phyloP scores from a whole-genome alignment of 1,284 basidiomycete species.

The Puccinia hordei region DNA sequence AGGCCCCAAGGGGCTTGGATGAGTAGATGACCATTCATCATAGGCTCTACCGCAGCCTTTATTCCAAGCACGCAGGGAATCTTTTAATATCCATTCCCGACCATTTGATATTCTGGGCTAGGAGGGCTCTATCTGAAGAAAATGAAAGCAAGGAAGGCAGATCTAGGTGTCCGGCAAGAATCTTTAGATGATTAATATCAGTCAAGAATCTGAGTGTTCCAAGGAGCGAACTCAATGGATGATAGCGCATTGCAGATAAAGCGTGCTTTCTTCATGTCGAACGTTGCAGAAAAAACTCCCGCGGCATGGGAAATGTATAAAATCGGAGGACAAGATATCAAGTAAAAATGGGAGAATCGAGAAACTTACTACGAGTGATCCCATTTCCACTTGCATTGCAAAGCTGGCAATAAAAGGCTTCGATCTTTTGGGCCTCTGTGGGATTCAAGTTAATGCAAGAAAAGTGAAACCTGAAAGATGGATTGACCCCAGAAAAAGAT shows the following conservation, averaged over 20 bases:
- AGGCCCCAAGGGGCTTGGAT: not conserved
- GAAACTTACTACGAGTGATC: constrained; percentile 55
- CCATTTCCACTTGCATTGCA: constrained; percentile 57
- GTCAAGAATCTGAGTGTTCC: not conserved
- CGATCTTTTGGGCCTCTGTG: constrained; percentile 54
- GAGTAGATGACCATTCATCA: not conserved
- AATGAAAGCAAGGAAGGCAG: not conserved
- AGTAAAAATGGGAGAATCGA: not conserved
- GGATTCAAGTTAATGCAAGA: constrained; percentile 55
- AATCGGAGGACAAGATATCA: not conserved
- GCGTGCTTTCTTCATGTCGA: not conserved
- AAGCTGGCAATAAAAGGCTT: constrained; percentile 57
- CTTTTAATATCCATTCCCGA: not conserved
- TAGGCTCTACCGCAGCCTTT: not conserved
- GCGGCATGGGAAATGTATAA: too few relatives aligned
- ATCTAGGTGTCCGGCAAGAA: not conserved
- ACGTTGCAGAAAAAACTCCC: not conserved
- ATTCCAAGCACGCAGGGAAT: not conserved
- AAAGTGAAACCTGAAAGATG: constrained; percentile 57
- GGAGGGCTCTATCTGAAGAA: not conserved
- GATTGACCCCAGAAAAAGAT: not conserved
- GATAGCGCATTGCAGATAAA: not conserved
- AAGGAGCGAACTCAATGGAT: not conserved
- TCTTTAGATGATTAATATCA: not conserved
- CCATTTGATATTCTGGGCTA: not conserved